These are phyloP conservation scores for Talaromyces stipitatus DNA, from an alignment of 495 filamentous ascomycete genomes.

Conservation along the genomic window DNA sequence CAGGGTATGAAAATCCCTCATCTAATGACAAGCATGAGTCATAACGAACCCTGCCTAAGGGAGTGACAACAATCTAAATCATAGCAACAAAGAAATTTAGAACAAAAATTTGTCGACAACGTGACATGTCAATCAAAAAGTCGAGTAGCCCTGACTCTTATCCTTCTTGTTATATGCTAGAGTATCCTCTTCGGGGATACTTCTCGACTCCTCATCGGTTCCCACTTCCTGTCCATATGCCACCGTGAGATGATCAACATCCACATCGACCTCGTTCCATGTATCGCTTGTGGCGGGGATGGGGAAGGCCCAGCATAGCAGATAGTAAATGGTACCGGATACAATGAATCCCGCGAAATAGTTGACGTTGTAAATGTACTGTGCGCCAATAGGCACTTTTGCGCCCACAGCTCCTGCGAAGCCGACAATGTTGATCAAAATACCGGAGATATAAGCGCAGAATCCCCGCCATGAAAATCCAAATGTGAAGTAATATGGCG, in stretches of 20 bases:
- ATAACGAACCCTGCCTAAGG: too few species aligned
- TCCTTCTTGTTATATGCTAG: slow-evolving; percentile 6
- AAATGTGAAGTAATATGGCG: slow-evolving; percentile 64
- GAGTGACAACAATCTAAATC: not conserved
- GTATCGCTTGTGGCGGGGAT: slow-evolving; percentile 63
- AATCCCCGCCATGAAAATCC: slow-evolving; percentile 84
- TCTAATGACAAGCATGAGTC: not conserved
- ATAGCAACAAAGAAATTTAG: not conserved
- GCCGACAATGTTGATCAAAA: slow-evolving; percentile 87
- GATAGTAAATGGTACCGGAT: slow-evolving; percentile 58
- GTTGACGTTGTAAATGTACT: slow-evolving; percentile 84
- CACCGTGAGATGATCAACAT: slow-evolving; percentile 31
- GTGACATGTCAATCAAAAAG: slow-evolving; percentile 1
- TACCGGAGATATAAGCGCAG: slow-evolving; percentile 73
- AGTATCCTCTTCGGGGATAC: slow-evolving; percentile 6
- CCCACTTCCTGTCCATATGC: slow-evolving; percentile 32
- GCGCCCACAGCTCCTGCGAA: slow-evolving; percentile 77
- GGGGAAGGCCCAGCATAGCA: slow-evolving; percentile 59
- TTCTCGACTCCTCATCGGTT: slow-evolving; percentile 16
- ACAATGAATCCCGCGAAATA: slow-evolving; percentile 82
- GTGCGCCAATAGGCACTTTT: slow-evolving; percentile 66
- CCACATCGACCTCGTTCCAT: slow-evolving; percentile 78
- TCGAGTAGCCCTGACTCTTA: slow-evolving; percentile 6
- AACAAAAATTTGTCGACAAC: not conserved
- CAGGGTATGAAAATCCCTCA: not conserved